Evolutionary conservation across 257 asterid genomes (phyloP).

Genomic region (Plantago major): DNA sequence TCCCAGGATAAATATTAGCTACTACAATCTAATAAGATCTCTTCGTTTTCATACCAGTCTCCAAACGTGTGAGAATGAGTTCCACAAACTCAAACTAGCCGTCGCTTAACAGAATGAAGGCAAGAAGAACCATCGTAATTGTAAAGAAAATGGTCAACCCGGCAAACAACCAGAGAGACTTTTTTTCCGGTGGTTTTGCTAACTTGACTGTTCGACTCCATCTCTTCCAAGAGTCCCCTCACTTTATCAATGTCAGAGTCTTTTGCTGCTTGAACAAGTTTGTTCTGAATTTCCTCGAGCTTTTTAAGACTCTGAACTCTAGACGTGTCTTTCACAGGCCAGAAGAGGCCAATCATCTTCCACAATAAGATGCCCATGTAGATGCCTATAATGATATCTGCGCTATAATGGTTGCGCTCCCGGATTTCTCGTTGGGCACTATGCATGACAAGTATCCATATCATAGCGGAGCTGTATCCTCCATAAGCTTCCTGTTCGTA

Average conservation of each 20-base stretch:
- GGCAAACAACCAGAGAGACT: conserved; percentile 66
- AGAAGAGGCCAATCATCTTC: conserved; percentile 69
- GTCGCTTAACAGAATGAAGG: conserved; percentile 63
- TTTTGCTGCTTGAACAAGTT: conserved; percentile 75
- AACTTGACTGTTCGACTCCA: conserved; percentile 44
- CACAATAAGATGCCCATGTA: conserved; percentile 90
- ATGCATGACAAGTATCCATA: conserved; percentile 83
- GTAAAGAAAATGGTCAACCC: conserved; percentile 69
- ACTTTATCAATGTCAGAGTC: conserved; percentile 75
- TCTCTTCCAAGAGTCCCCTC: conserved; percentile 61
- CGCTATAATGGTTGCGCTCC: conserved; percentile 95
- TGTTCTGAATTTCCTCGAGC: conserved; percentile 61
- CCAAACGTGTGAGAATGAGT: neutral
- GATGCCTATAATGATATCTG: conserved; percentile 77
- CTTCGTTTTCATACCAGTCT: neutral
- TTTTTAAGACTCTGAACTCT: conserved; percentile 37
- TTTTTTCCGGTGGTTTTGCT: conserved; percentile 33
- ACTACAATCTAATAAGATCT: too few species aligned
- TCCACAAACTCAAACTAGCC: conserved; percentile 40
- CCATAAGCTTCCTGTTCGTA: conserved; percentile 88
- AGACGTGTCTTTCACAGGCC: conserved; percentile 64
- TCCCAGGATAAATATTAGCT: too few species aligned
- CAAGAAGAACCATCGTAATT: conserved; percentile 53
- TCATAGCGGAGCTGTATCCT: conserved; percentile 64
- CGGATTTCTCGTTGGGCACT: conserved; percentile 94